Evolutionary conservation across 306 rosid species (phyloP).

Genomic region (Cucurbita pepo): DNA sequence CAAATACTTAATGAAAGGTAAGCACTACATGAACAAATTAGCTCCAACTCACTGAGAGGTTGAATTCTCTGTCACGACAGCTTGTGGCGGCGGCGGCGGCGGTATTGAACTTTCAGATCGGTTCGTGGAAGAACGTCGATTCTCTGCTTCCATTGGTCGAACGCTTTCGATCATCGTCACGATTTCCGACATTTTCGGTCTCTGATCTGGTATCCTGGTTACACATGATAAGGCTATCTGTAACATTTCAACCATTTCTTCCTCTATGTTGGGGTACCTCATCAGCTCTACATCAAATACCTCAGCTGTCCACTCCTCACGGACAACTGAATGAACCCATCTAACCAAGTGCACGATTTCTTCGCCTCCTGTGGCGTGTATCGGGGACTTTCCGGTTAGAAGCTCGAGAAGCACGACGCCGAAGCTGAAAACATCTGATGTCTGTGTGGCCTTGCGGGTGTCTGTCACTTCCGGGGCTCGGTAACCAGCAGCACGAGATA

Average conservation of each 20-base stretch:
- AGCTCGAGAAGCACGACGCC: constrained; percentile 83
- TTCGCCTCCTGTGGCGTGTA: constrained; percentile 63
- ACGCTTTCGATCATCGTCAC: constrained; percentile 60
- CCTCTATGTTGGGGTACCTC: constrained; percentile 79
- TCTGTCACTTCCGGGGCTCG: constrained; percentile 87
- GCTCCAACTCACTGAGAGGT: not conserved
- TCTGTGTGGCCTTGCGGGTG: constrained; percentile 66
- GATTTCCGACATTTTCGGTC: constrained; percentile 56
- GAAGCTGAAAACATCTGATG: constrained; percentile 73
- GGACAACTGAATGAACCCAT: constrained; percentile 95
- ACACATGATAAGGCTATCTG: constrained; percentile 85
- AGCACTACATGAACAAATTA: not conserved
- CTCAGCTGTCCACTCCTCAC: constrained; percentile 96
- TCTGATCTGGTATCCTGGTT: constrained; percentile 64
- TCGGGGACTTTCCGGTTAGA: constrained; percentile 84
- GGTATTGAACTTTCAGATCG: constrained; percentile 31
- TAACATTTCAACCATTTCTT: constrained; percentile 92
- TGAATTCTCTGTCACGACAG: constrained; percentile 1
- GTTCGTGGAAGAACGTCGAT: constrained; percentile 24
- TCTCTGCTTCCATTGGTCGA: constrained; percentile 34
- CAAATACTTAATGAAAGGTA: not conserved
- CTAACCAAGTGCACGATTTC: constrained; percentile 83
- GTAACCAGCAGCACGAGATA: constrained; percentile 76
- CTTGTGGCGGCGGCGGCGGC: not conserved
- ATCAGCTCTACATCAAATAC: constrained; percentile 78